Evolutionary conservation across 306 rosid genomes (phyloP).

Genomic region (Prinsepia uniflora): DNA sequence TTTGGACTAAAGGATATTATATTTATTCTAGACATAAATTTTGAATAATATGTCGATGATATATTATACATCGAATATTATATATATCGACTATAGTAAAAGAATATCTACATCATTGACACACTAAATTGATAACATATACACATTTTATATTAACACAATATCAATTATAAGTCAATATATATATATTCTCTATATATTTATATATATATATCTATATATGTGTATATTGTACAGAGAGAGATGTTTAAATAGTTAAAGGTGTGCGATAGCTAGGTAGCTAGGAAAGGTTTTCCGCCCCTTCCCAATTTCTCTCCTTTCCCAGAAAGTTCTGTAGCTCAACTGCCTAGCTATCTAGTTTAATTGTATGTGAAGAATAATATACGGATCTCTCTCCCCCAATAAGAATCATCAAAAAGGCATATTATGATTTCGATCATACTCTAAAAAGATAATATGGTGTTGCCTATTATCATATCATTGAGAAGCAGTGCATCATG

Average conservation of each 20-base stretch:
- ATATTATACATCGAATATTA: too few species aligned
- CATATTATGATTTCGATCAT: neutral
- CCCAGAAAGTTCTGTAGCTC: slow-evolving; percentile 10
- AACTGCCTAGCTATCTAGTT: neutral
- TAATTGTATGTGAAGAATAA: neutral
- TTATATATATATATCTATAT: too few species aligned
- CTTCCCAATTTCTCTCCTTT: slow-evolving; percentile 20
- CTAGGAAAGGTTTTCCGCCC: neutral
- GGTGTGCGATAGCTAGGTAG: neutral
- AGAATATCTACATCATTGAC: too few species aligned
- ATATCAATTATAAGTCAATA: too few species aligned
- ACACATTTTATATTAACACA: too few species aligned
- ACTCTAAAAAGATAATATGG: neutral
- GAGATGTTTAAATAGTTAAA: slow-evolving; percentile 7
- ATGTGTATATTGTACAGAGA: neutral
- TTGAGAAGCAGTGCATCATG: slow-evolving; percentile 4
- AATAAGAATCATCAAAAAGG: neutral
- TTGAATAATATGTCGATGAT: too few species aligned
- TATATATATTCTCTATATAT: too few species aligned
- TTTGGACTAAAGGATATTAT: slow-evolving; percentile 16
- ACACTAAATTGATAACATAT: too few species aligned
- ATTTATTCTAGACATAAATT: too few species aligned
- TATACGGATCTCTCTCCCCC: neutral
- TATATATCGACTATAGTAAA: too few species aligned
- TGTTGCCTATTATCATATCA: slow-evolving; percentile 2